Conservation (phyloP, 2,329 filamentous ascomycete species). For the Pestalotiopsis sp. region DNA sequence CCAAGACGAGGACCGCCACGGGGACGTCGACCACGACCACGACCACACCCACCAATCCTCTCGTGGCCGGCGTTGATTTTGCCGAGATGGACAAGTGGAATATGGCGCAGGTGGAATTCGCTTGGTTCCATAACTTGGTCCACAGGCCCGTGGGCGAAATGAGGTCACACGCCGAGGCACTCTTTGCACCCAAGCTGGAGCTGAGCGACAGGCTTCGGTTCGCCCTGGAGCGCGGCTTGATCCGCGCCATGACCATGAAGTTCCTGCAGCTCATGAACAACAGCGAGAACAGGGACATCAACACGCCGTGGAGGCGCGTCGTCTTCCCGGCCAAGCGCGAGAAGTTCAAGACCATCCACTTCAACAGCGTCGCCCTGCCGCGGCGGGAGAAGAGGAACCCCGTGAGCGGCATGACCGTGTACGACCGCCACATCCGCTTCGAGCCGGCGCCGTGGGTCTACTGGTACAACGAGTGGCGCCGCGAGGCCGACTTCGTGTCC, state of each 20-base stretch:
- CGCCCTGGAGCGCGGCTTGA: constrained; percentile 39
- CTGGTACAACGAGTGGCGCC: constrained; percentile 29
- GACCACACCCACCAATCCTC: too few species aligned
- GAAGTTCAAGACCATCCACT: constrained; percentile 27
- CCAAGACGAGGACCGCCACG: too few species aligned
- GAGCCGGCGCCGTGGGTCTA: constrained; percentile 35
- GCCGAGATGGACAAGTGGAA: constrained; percentile 26
- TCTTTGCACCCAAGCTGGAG: not conserved
- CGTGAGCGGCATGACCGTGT: not conserved
- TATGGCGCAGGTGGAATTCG: constrained; percentile 36
- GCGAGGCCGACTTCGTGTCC: constrained; percentile 26
- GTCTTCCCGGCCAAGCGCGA: constrained; percentile 35
- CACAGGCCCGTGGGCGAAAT: too few species aligned
- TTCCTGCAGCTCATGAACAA: constrained; percentile 41
- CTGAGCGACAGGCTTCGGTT: constrained; percentile 25
- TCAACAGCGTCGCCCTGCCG: constrained; percentile 21
- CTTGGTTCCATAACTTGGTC: not conserved
- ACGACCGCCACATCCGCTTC: constrained; percentile 17
- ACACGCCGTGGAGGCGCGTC: constrained; percentile 39
- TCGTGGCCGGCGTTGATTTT: too few species aligned
- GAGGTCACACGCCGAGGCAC: too few species aligned
- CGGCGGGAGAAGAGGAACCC: constrained; percentile 1
- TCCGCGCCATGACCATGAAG: constrained; percentile 49
- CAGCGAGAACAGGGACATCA: constrained; percentile 38
- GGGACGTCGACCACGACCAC: too few species aligned